A percentile compares a stretch with the other conserved stretches of the same genome.
Evolutionary conservation across 306 rosid genomes (phyloP).

Genomic region (Fragaria vesca): DNA sequence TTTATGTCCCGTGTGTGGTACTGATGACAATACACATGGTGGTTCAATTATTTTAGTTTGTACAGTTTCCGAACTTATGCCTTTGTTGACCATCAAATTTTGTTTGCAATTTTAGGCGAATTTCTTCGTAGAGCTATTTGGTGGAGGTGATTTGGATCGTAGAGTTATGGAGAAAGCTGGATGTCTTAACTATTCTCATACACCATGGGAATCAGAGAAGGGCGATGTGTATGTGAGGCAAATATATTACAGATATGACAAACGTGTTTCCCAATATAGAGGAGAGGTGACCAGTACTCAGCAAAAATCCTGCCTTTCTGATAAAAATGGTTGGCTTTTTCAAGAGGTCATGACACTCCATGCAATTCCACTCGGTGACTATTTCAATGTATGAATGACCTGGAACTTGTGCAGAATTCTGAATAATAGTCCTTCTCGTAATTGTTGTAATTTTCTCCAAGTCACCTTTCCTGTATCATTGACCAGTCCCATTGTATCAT

Average conservation of each 20-base stretch:
- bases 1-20: neutral
- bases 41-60: neutral
- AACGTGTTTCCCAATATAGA: slow-evolving; percentile 59
- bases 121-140: slow-evolving; percentile 70
- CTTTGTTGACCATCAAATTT: slow-evolving; percentile 17
- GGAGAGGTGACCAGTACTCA: slow-evolving; percentile 88
- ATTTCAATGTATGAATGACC: slow-evolving; percentile 62
- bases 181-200: slow-evolving; percentile 62
- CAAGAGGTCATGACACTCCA: slow-evolving; percentile 91
- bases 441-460: neutral
- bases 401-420: slow-evolving; percentile 17
- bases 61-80: neutral
- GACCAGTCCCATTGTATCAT: slow-evolving; percentile 28
- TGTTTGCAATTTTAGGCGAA: slow-evolving; percentile 50
- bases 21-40: neutral
- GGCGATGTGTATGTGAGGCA: slow-evolving; percentile 64
- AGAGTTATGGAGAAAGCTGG: slow-evolving; percentile 83
- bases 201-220: slow-evolving; percentile 92
- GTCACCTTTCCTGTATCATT: slow-evolving; percentile 14
- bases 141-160: slow-evolving; percentile 77
- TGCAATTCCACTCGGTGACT: slow-evolving; percentile 83
- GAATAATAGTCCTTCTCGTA: slow-evolving; percentile 14
- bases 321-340: slow-evolving; percentile 70
- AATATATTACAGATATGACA: slow-evolving; percentile 67
- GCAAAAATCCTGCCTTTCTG: slow-evolving; percentile 50